Conservation (phyloP, 2,329 filamentous ascomycete genomes). For the Fusarium humuli region DNA sequence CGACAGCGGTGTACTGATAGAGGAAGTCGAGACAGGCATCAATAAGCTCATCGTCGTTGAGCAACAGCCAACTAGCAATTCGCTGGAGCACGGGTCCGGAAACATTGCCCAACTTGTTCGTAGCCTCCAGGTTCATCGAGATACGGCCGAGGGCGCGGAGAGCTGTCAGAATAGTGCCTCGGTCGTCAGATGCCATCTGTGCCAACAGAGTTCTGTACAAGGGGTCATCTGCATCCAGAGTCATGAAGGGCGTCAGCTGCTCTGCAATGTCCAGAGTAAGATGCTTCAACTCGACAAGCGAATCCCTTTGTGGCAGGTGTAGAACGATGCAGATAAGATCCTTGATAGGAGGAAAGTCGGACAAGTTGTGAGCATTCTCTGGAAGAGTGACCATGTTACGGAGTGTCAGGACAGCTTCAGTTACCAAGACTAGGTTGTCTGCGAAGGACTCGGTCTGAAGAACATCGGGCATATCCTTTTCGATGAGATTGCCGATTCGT, state of each 20-base stretch:
- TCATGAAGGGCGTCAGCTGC: conserved; percentile 85
- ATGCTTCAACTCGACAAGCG: conserved; percentile 86
- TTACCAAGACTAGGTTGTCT: conserved; percentile 79
- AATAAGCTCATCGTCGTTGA: conserved; percentile 91
- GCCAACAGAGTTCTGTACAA: conserved; percentile 80
- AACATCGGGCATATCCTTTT: conserved; percentile 72
- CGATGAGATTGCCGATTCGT: conserved; percentile 73
- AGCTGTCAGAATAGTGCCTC: conserved; percentile 83
- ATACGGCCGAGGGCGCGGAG: conserved; percentile 87
- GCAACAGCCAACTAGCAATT: conserved; percentile 78
- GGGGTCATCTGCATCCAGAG: conserved; percentile 77
- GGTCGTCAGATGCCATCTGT: conserved; percentile 76
- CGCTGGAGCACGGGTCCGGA: conserved; percentile 73
- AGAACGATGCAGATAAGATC: conserved; percentile 87
- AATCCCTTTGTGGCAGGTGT: conserved; percentile 78
- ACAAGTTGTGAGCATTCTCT: conserved; percentile 87
- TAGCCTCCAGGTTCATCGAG: conserved; percentile 84
- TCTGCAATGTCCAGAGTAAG: conserved; percentile 93
- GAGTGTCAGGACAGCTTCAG: conserved; percentile 87
- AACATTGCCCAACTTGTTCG: conserved; percentile 80
- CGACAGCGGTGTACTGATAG: conserved; percentile 92
- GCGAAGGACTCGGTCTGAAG: conserved; percentile 78
- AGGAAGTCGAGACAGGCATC: conserved; percentile 92
- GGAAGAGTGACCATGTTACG: conserved; percentile 96
- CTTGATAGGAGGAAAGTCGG: conserved; percentile 78